Base-by-base conservation (phyloP, 2,329 filamentous ascomycete genomes). In the Phialocephala sp. region DNA sequence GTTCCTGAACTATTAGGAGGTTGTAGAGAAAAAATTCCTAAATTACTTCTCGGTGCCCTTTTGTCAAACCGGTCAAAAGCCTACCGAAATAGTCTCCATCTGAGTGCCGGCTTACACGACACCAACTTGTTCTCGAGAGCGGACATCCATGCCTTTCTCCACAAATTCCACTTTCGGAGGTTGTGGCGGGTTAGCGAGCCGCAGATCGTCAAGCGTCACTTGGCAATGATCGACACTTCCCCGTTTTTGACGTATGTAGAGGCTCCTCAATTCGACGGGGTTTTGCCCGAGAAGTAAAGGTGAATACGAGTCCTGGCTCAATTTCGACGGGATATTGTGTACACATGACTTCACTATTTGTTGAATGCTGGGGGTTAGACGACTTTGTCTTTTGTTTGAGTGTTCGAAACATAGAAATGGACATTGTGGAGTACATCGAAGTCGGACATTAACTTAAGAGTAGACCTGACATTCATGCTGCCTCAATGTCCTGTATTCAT, bases 191-290 rank as follows among this genome's bases (percentile, higher is more conserved):
- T 43, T 47, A 47, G 22, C 57, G 57, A 50, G 18, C 6, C 32
- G 43, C 9, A 60, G 41, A 60, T 60, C 58, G 50, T 60, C n/a
- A n/a, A 12, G 27, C 58, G 41, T 27, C 39, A 43, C 37, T 27
- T 18, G 24, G 57, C 5, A 45, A 59, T 43, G 57, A 59, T 59
- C 57, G 37, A 15, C 39, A 35, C 15, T 18, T 8, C 57, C 43
- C 58, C 24, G n/a, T 20, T 52, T 52, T 60, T 50, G 58, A 36
- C 43, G 14, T 36, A 60, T 22, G 58, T 60, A 24, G 41, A 60
- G 39, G 45, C 45, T 50, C 45, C n/a, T 50, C 45, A 50, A 6
- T 50, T 60, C 58, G 41, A 41, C n/a, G 24, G 32, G 22, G 43
- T 50, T 15, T 60, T 32, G 27, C 14, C 43, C 27, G 58, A 60